Percentiles rank a stretch among this genome's conserved stretches.
Conservation (phyloP, 2,329 filamentous ascomycete species). For the Penicillium sp. region DNA sequence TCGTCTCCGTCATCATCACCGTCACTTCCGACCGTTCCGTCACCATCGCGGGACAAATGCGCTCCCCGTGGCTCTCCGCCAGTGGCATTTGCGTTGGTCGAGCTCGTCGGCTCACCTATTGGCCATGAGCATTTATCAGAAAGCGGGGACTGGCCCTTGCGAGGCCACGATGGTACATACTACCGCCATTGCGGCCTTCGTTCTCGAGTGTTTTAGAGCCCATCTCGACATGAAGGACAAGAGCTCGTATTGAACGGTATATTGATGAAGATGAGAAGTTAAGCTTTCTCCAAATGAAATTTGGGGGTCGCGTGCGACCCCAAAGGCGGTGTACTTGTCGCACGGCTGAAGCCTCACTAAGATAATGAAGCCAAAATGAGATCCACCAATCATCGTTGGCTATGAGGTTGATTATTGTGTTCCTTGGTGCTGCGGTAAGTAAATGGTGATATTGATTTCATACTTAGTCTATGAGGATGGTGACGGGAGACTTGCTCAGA, state of each 20-base stretch:
- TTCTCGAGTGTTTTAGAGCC: constrained; percentile 49
- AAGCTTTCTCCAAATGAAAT: neutral
- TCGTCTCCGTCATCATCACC: constrained; percentile 27
- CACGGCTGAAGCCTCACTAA: neutral
- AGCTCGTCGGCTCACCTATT: constrained; percentile 29
- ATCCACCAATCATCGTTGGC: neutral
- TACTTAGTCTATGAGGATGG: neutral
- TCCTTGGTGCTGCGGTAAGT: neutral
- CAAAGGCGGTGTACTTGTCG: constrained; percentile 11
- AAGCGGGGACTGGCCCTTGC: neutral
- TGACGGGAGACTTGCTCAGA: neutral
- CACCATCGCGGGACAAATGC: constrained; percentile 50
- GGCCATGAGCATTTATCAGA: constrained; percentile 14
- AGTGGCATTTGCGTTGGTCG: constrained; percentile 28
- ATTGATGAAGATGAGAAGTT: neutral
- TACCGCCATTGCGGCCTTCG: constrained; percentile 37
- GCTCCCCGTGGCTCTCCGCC: constrained; percentile 50
- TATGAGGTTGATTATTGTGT: neutral
- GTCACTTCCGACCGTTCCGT: constrained; percentile 45
- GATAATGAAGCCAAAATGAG: neutral
- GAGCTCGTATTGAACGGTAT: neutral
- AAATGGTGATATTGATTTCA: too few relatives aligned
- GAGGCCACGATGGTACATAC: constrained; percentile 29
- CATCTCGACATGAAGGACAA: constrained; percentile 39
- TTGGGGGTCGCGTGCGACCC: neutral